phyloP scores from a whole-genome alignment of 495 filamentous ascomycete genomes.

The Aspergillus ostianus region DNA sequence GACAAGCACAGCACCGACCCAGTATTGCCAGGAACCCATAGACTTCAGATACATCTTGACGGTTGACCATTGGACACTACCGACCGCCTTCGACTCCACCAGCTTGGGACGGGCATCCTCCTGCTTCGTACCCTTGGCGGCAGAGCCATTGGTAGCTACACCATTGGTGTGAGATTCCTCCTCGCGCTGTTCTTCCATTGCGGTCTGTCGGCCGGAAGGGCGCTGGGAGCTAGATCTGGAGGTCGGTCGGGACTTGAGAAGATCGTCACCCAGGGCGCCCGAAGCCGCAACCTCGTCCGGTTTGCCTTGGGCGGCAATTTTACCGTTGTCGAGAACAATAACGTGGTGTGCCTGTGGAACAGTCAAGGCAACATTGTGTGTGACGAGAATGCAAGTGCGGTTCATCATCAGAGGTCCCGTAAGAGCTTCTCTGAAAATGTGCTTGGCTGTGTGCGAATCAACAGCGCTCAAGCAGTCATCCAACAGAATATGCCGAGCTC shows the following conservation, averaged over 20 bases:
- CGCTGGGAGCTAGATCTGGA: constrained; percentile 65
- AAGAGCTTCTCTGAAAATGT: constrained; percentile 93
- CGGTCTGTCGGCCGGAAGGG: constrained; percentile 72
- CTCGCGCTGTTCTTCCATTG: constrained; percentile 33
- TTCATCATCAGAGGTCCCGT: constrained; percentile 84
- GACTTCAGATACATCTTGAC: constrained; percentile 78
- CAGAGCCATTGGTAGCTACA: constrained; percentile 34
- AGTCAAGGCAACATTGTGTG: constrained; percentile 86
- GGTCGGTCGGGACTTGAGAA: constrained; percentile 66
- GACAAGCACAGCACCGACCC: constrained; percentile 67
- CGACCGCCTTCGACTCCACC: constrained; percentile 73
- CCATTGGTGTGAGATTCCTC: constrained; percentile 25
- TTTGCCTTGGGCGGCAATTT: constrained; percentile 70
- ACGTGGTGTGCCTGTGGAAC: constrained; percentile 76
- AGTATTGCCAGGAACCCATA: constrained; percentile 96
- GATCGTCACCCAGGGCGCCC: constrained; percentile 82
- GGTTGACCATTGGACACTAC: constrained; percentile 82
- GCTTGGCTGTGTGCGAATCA: constrained; percentile 98
- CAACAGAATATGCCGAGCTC: constrained; percentile 82
- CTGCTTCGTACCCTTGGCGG: constrained; percentile 40
- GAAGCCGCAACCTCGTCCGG: constrained; percentile 75
- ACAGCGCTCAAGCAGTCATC: constrained; percentile 98
- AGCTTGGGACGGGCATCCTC: constrained; percentile 52
- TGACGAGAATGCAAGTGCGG: constrained; percentile 94
- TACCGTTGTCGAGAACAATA: constrained; percentile 84